These are phyloP conservation scores for Saccharomycopsis malanga DNA, from an alignment of 805 yeast genomes.

Conservation along the genomic window DNA sequence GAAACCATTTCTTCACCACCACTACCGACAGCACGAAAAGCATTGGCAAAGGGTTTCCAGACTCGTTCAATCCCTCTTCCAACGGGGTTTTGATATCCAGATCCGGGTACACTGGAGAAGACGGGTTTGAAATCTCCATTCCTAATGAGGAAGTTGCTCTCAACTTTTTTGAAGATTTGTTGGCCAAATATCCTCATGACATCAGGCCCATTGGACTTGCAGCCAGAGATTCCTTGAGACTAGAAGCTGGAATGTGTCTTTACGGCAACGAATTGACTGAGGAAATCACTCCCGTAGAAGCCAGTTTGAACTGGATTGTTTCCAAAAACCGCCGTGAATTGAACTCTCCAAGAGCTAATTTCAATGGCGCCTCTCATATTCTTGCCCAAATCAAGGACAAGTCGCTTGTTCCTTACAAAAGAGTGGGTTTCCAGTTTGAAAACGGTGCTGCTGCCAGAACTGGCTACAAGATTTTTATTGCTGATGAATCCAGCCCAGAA, in stretches of 20 bases:
- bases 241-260: slow-evolving; percentile 98
- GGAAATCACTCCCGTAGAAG: slow-evolving; percentile 77
- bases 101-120: slow-evolving; percentile 98
- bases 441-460: slow-evolving; percentile 93
- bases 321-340: slow-evolving; percentile 65
- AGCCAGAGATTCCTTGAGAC: slow-evolving; percentile 92
- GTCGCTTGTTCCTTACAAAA: slow-evolving; percentile 42
- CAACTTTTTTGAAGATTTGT: slow-evolving; percentile 53
- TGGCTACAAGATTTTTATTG: slow-evolving; percentile 53
- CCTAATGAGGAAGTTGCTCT: slow-evolving; percentile 48
- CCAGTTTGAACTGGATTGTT: slow-evolving; percentile 82
- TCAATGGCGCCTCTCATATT: slow-evolving; percentile 73
- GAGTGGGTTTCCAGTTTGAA: slow-evolving; percentile 65
- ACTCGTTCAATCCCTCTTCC: slow-evolving; percentile 32
- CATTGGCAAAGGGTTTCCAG: slow-evolving; percentile 23
- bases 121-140: slow-evolving; percentile 89
- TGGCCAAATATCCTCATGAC: slow-evolving; percentile 40
- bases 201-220: slow-evolving; percentile 92
- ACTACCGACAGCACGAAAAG: background rate
- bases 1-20: slow-evolving; percentile 44
- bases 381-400: slow-evolving; percentile 66
- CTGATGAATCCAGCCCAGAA: slow-evolving; percentile 37
- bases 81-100: slow-evolving; percentile 72
- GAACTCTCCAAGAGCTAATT: slow-evolving; percentile 35
- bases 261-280: slow-evolving; percentile 90